phyloP scores from a whole-genome alignment of 345 rosid genomes.

The Ceriops tagal region DNA sequence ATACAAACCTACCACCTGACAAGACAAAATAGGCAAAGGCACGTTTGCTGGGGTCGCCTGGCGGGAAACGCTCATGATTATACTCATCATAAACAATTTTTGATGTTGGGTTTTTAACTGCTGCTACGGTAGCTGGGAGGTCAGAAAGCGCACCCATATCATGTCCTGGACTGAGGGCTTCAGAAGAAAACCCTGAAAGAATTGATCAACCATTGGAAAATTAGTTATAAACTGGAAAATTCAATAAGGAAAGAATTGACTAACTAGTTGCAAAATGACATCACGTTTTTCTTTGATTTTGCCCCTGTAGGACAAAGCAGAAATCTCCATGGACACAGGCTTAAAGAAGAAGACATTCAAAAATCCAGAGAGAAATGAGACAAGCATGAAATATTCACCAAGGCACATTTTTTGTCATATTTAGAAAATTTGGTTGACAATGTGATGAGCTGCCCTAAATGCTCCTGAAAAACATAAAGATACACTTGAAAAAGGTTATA shows the following conservation, averaged over 20 bases:
- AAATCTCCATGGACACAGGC: too few relatives aligned
- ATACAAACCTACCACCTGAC: conserved; percentile 87
- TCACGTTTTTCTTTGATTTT: not conserved
- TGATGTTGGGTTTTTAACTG: conserved; percentile 70
- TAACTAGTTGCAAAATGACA: not conserved
- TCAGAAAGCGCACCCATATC: conserved; percentile 43
- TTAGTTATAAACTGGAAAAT: not conserved
- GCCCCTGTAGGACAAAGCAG: not conserved
- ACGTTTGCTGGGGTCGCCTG: conserved; percentile 92
- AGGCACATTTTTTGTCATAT: not conserved
- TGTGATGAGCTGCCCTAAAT: not conserved
- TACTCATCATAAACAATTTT: conserved; percentile 80
- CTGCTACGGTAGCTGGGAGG: conserved; percentile 59
- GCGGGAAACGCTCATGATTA: conserved; percentile 85
- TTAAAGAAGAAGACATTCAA: too few relatives aligned
- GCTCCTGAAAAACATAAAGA: not conserved
- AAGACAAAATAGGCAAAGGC: conserved; percentile 94
- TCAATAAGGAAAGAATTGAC: not conserved
- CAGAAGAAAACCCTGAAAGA: conserved; percentile 54
- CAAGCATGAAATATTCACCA: not conserved
- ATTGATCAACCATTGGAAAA: conserved; percentile 10
- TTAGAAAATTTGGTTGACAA: not conserved
- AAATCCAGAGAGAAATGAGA: not conserved
- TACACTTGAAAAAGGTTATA: not conserved
- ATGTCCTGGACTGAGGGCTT: conserved; percentile 35